Conservation (phyloP, 1,284 basidiomycete genomes). For the Stygiomarasmius scandens region DNA sequence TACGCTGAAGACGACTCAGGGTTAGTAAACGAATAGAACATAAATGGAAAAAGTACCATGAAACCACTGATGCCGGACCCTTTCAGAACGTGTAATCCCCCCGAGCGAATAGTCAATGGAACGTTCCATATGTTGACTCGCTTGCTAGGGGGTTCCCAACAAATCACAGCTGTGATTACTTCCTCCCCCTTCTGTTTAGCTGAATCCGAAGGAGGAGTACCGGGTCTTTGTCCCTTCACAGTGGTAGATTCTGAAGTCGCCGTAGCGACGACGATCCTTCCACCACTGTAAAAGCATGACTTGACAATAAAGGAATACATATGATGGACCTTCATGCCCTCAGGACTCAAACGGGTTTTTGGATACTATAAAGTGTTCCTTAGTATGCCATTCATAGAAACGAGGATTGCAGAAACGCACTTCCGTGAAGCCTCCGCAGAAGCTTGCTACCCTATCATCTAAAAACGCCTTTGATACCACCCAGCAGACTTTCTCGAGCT, state of each 20-base stretch:
- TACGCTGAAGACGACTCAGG: neutral
- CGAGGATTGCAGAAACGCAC: neutral
- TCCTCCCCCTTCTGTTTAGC: neutral
- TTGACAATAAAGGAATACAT: conserved; percentile 2
- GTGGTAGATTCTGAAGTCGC: neutral
- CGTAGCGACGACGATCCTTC: conserved; percentile 1
- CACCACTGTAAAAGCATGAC: neutral
- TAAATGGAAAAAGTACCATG: neutral
- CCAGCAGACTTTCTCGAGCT: conserved; percentile 5
- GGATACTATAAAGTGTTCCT: neutral
- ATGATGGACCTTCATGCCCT: conserved; percentile 1
- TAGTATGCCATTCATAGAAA: neutral
- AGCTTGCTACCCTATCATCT: conserved; percentile 7
- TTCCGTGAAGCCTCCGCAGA: neutral
- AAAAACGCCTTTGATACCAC: conserved; percentile 6
- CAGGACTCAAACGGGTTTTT: neutral
- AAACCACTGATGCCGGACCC: neutral
- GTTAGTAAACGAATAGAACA: neutral
- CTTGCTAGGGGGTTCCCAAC: neutral
- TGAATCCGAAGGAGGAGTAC: neutral
- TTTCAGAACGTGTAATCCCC: neutral
- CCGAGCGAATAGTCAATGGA: neutral
- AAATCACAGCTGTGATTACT: neutral
- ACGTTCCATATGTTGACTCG: neutral
- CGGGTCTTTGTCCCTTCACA: neutral